These are phyloP conservation scores for Thalassia testudinum DNA, from an alignment of 116 monocot genomes.

Conservation along the genomic window DNA sequence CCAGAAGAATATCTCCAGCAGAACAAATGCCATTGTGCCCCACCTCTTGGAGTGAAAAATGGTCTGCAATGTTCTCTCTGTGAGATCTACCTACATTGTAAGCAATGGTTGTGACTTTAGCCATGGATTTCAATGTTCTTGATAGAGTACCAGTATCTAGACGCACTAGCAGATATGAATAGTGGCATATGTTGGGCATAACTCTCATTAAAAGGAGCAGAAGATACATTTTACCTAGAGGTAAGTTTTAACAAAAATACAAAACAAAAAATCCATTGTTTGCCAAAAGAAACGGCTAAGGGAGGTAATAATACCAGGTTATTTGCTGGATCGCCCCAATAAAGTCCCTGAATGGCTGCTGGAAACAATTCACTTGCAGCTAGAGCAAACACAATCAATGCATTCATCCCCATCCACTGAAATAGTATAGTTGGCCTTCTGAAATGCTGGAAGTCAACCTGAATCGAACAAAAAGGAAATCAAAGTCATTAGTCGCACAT, in stretches of 20 bases:
- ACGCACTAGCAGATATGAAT: too few relatives aligned
- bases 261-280: not conserved
- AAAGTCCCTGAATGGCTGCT: constrained; percentile 78
- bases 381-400: constrained; percentile 72
- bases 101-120: not conserved
- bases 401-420: constrained; percentile 99
- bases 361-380: constrained; percentile 84
- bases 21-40: constrained; percentile 74
- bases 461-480: constrained; percentile 5
- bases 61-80: constrained; percentile 43
- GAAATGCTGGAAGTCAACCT: constrained; percentile 69
- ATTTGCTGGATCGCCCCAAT: constrained; percentile 63
- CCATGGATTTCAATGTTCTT: too few relatives aligned
- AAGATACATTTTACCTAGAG: too few relatives aligned
- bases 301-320: constrained; percentile 53
- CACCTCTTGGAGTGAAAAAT: constrained; percentile 55
- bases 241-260: not conserved
- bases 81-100: constrained; percentile 51
- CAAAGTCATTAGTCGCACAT: too few relatives aligned
- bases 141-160: too few relatives aligned
- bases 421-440: constrained; percentile 49
- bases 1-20: constrained; percentile 89
- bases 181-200: not conserved
- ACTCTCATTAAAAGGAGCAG: not conserved
- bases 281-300: not conserved